These are phyloP conservation scores for Novymonas esmeraldas DNA, from an alignment of 208 protist genomes.

Conservation along the genomic window DNA sequence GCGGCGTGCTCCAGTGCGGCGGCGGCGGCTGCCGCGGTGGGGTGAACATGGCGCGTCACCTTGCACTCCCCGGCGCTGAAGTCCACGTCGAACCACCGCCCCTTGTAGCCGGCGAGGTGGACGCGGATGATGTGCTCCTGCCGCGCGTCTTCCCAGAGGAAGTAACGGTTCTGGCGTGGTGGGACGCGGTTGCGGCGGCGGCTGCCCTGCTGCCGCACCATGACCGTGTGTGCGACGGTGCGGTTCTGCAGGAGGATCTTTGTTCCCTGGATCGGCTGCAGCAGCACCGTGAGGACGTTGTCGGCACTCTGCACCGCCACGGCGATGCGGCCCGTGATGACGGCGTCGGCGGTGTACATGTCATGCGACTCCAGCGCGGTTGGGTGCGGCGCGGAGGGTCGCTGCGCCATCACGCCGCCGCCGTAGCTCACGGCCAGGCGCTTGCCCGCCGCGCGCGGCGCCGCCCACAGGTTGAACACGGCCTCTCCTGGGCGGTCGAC, in stretches of 20 bases:
- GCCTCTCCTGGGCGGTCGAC: slow-evolving; percentile 66
- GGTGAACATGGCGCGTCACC: slow-evolving; percentile 46
- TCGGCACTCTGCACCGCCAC: slow-evolving; percentile 62
- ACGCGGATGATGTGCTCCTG: slow-evolving; percentile 59
- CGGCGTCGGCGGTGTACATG: slow-evolving; percentile 35
- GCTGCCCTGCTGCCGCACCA: slow-evolving; percentile 69
- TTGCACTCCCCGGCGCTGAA: slow-evolving; percentile 66
- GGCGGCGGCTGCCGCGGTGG: slow-evolving; percentile 15
- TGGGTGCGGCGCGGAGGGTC: slow-evolving; percentile 24
- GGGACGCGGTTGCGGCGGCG: slow-evolving; percentile 63
- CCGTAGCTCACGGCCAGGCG: slow-evolving; percentile 49
- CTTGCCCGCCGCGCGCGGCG: slow-evolving; percentile 39
- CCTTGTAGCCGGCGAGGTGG: slow-evolving; percentile 67
- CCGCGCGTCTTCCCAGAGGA: slow-evolving; percentile 75
- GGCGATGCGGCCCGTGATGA: slow-evolving; percentile 72
- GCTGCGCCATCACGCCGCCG: slow-evolving; percentile 33
- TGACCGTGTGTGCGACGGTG: slow-evolving; percentile 40
- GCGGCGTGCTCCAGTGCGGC: slow-evolving; percentile 26
- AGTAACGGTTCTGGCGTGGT: slow-evolving; percentile 73
- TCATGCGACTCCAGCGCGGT: slow-evolving; percentile 32
- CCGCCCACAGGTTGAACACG: slow-evolving; percentile 78
- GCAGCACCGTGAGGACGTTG: slow-evolving; percentile 65
- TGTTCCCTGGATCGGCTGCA: slow-evolving; percentile 54
- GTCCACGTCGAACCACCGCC: slow-evolving; percentile 80
- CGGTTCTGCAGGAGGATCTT: slow-evolving; percentile 83